Conservation (phyloP, 2,329 filamentous ascomycete species). For the Phoma herbarum region DNA sequence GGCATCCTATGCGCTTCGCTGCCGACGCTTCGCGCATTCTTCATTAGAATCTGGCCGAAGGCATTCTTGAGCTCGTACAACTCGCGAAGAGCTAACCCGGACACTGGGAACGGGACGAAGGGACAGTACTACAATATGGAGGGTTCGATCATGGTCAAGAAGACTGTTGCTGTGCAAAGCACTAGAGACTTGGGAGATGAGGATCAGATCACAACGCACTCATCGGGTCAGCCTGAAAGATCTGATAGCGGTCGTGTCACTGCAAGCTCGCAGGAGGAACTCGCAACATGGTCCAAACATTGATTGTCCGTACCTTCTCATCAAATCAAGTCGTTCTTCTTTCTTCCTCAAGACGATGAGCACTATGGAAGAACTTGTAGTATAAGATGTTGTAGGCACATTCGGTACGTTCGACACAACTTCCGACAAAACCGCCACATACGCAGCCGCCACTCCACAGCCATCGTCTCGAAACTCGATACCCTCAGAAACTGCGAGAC, state of each 20-base stretch:
- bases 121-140: background rate
- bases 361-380: background rate
- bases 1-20: background rate
- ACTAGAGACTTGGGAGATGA: background rate
- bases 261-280: background rate
- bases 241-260: background rate
- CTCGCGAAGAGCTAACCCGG: background rate
- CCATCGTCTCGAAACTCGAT: constrained; percentile 3
- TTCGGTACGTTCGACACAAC: background rate
- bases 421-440: background rate
- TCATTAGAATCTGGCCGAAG: background rate
- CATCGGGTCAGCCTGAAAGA: background rate
- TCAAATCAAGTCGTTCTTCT: background rate
- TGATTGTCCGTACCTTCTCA: background rate
- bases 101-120: background rate
- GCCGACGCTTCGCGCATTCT: background rate
- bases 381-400: background rate
- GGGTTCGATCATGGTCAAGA: background rate
- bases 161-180: background rate
- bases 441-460: background rate
- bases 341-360: background rate
- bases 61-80: background rate
- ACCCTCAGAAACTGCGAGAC: background rate
- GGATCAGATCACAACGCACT: background rate
- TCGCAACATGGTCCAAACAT: background rate